These are phyloP conservation scores for Fragilaria radians DNA, from an alignment of 108 stramenopile species.

Conservation along the genomic window DNA sequence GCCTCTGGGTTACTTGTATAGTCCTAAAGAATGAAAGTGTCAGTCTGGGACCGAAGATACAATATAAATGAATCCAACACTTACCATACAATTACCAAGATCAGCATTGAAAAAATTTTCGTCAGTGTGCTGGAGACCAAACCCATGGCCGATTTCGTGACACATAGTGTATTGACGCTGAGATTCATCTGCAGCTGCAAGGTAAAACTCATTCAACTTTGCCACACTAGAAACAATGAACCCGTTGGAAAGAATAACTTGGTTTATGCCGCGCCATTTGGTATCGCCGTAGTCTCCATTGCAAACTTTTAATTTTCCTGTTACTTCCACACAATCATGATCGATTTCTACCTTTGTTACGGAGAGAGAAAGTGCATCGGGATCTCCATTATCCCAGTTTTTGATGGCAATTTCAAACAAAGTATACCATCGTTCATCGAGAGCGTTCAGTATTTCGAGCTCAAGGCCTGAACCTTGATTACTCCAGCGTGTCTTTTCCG, in stretches of 20 bases:
- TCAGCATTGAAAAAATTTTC: slow-evolving; percentile 76
- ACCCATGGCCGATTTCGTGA: slow-evolving; percentile 56
- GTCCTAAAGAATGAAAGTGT: slow-evolving; percentile 10
- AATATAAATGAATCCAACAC: slow-evolving; percentile 6
- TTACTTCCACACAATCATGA: slow-evolving; percentile 35
- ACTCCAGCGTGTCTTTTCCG: slow-evolving; percentile 18
- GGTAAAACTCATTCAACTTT: slow-evolving; percentile 76
- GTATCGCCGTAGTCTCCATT: slow-evolving; percentile 80
- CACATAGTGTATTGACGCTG: slow-evolving; percentile 66
- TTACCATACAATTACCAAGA: slow-evolving; percentile 77
- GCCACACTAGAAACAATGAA: slow-evolving; percentile 57
- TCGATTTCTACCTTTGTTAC: slow-evolving; percentile 22
- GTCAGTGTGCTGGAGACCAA: slow-evolving; percentile 77
- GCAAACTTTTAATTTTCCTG: slow-evolving; percentile 61
- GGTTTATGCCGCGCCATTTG: slow-evolving; percentile 74
- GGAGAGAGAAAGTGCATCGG: slow-evolving; percentile 62
- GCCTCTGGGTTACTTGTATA: slow-evolving; percentile 56
- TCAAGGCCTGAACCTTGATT: slow-evolving; percentile 34
- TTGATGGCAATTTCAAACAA: slow-evolving; percentile 37
- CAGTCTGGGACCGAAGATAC: neutral
- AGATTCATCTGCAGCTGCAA: slow-evolving; percentile 33
- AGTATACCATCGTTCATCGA: slow-evolving; percentile 43
- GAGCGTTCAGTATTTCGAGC: slow-evolving; percentile 54
- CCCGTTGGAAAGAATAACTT: slow-evolving; percentile 39
- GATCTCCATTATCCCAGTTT: slow-evolving; percentile 71